These are phyloP conservation scores for Metschnikowia sp. DNA, from an alignment of 805 yeast genomes.

Conservation along the genomic window DNA sequence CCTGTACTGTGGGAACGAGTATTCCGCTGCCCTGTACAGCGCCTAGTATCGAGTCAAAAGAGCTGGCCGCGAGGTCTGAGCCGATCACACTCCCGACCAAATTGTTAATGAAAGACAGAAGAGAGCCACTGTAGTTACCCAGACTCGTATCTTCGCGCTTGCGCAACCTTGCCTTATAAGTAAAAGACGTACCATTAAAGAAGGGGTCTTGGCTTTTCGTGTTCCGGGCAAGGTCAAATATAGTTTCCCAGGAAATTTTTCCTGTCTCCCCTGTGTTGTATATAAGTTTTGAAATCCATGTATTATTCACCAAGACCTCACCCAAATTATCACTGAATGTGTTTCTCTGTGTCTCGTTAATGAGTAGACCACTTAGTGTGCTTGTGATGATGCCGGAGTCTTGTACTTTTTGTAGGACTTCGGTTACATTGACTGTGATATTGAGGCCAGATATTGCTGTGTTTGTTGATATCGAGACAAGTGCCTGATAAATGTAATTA, in stretches of 20 bases:
- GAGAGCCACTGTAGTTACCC: slow-evolving; percentile 27
- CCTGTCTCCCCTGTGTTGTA: slow-evolving; percentile 34
- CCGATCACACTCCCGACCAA: slow-evolving; percentile 23
- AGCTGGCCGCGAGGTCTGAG: slow-evolving; percentile 19
- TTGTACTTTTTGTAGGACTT: slow-evolving; percentile 20
- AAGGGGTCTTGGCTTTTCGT: slow-evolving; percentile 30
- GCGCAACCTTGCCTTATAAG: not conserved
- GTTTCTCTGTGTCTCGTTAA: slow-evolving; percentile 28
- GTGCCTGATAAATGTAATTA: slow-evolving; percentile 17
- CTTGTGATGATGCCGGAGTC: slow-evolving; percentile 28
- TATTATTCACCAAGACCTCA: slow-evolving; percentile 22
- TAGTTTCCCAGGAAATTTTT: slow-evolving; percentile 25
- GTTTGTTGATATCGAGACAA: slow-evolving; percentile 12
- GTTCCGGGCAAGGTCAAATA: slow-evolving; percentile 28
- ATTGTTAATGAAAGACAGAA: slow-evolving; percentile 30
- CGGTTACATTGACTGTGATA: slow-evolving; percentile 24
- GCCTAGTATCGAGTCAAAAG: slow-evolving; percentile 22
- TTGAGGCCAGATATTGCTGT: slow-evolving; percentile 15
- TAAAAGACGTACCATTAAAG: slow-evolving; percentile 13
- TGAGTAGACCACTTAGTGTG: slow-evolving; percentile 24
- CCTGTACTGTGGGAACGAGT: slow-evolving; percentile 25
- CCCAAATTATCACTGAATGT: slow-evolving; percentile 27
- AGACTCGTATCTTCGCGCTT: slow-evolving; percentile 7
- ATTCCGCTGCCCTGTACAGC: slow-evolving; percentile 34
- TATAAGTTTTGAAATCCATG: slow-evolving; percentile 30